These are phyloP conservation scores for Tieghemiomyces parasiticus DNA, from an alignment of 192 early-diverging fungal species.

Conservation along the genomic window DNA sequence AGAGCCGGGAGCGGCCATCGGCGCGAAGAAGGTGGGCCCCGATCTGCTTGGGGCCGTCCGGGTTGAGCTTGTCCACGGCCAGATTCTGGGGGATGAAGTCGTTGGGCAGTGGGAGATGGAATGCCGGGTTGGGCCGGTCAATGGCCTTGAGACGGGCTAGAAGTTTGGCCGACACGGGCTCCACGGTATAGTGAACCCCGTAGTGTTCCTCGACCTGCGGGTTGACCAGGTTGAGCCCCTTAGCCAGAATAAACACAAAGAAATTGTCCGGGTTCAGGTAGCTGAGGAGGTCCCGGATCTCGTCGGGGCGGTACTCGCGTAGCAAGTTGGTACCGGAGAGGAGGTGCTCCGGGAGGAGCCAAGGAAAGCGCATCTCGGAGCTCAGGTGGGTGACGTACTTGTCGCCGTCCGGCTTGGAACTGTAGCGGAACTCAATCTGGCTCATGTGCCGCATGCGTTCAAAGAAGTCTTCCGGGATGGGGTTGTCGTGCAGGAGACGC, in stretches of 20 bases:
- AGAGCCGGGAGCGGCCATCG: slow-evolving; percentile 41
- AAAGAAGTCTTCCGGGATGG: slow-evolving; percentile 18
- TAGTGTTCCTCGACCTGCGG: slow-evolving; percentile 61
- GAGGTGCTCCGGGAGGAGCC: slow-evolving; percentile 41
- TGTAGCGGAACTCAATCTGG: slow-evolving; percentile 47
- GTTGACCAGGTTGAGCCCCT: slow-evolving; percentile 24
- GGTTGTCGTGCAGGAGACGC: slow-evolving; percentile 13
- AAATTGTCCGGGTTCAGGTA: slow-evolving; percentile 47
- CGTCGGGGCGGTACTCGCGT: slow-evolving; percentile 43
- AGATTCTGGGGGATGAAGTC: slow-evolving; percentile 79
- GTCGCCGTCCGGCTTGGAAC: slow-evolving; percentile 55
- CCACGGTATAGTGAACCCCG: slow-evolving; percentile 58
- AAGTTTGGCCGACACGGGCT: slow-evolving; percentile 35
- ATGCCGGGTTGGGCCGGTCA: slow-evolving; percentile 27
- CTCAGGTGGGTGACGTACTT: slow-evolving; percentile 52
- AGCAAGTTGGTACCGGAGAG: slow-evolving; percentile 56
- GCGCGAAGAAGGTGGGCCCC: slow-evolving; percentile 19
- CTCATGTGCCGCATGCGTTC: slow-evolving; percentile 29
- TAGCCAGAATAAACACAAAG: slow-evolving; percentile 30
- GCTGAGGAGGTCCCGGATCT: slow-evolving; percentile 43
- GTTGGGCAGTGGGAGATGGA: slow-evolving; percentile 61
- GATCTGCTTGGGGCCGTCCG: slow-evolving; percentile 9
- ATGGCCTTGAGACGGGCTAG: slow-evolving; percentile 17
- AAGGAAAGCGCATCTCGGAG: slow-evolving; percentile 62
- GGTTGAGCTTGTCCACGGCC: slow-evolving; percentile 32